These are phyloP conservation scores for Termitomyces sp. DNA, from an alignment of 768 basidiomycete genomes.

Conservation along the genomic window DNA sequence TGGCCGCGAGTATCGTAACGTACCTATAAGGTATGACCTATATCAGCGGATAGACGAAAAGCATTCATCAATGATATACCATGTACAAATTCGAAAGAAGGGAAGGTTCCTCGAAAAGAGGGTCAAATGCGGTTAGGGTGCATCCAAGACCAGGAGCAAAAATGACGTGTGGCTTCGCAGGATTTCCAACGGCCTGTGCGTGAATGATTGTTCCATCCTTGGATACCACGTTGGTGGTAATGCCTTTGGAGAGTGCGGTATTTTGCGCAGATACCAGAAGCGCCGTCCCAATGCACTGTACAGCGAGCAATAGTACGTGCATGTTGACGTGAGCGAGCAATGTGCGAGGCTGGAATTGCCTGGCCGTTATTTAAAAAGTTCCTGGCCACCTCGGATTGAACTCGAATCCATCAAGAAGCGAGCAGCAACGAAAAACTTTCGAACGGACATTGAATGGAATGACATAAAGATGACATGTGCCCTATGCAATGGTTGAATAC, in stretches of 20 bases:
- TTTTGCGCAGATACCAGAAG: neutral
- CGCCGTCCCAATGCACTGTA: neutral
- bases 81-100: slow-evolving; percentile 4
- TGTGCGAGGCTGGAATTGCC: neutral
- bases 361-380: neutral
- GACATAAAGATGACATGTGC: neutral
- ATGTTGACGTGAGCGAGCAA: neutral
- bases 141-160: slow-evolving; percentile 10
- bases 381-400: neutral
- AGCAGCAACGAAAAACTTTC: neutral
- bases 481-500: neutral
- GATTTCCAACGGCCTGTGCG: slow-evolving; percentile 8
- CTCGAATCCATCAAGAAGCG: neutral
- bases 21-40: neutral
- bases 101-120: slow-evolving; percentile 1
- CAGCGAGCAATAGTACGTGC: neutral
- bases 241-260: neutral
- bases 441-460: neutral
- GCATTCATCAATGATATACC: neutral
- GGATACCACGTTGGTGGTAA: neutral
- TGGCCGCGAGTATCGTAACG: neutral
- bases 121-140: slow-evolving; percentile 8
- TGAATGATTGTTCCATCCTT: neutral
- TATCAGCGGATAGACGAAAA: neutral
- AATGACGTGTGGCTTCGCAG: slow-evolving; percentile 4